These are phyloP conservation scores for Actinomortierella ambigua DNA, from an alignment of 371 early-diverging fungal genomes.

Conservation along the genomic window DNA sequence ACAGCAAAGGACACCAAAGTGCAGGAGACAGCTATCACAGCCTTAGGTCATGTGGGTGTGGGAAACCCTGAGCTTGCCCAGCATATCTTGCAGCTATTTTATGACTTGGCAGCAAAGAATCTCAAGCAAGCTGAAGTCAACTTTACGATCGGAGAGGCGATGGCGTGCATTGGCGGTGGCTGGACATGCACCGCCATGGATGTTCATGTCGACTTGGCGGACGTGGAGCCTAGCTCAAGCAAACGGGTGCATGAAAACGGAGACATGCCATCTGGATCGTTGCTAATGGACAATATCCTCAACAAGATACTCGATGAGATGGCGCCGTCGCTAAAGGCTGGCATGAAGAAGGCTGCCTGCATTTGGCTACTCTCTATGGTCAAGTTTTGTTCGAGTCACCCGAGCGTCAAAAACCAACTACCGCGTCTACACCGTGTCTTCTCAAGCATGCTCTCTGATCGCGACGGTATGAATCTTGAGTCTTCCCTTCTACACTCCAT, in stretches of 20 bases:
- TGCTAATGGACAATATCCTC: conserved; percentile 46
- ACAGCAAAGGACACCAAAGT: conserved; percentile 71
- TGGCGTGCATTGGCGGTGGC: conserved; percentile 71
- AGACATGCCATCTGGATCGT: too few relatives aligned
- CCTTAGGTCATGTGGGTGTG: conserved; percentile 76
- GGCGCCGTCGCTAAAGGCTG: conserved; percentile 57
- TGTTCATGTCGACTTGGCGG: conserved; percentile 42
- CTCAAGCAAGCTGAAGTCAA: conserved; percentile 83
- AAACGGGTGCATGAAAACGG: too few relatives aligned
- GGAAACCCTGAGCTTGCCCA: conserved; percentile 49
- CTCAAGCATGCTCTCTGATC: conserved; percentile 77
- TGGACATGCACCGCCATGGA: conserved; percentile 73
- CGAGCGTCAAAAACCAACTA: conserved; percentile 56
- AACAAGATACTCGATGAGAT: conserved; percentile 59
- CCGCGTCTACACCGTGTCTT: conserved; percentile 71
- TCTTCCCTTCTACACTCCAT: conserved; percentile 11
- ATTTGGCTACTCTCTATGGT: conserved; percentile 87
- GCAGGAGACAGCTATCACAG: conserved; percentile 73
- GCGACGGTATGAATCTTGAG: conserved; percentile 62
- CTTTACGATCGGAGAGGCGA: conserved; percentile 85
- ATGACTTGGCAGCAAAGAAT: conserved; percentile 62
- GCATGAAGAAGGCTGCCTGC: conserved; percentile 79
- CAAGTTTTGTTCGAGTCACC: conserved; percentile 70
- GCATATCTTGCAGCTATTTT: conserved; percentile 61
- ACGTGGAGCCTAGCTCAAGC: conserved; percentile 14